A percentile compares a stretch with the other conserved stretches of the same genome.
These are phyloP conservation scores for Aspergillus arachidicola DNA, from an alignment of 2,329 filamentous ascomycete species.

Conservation along the genomic window DNA sequence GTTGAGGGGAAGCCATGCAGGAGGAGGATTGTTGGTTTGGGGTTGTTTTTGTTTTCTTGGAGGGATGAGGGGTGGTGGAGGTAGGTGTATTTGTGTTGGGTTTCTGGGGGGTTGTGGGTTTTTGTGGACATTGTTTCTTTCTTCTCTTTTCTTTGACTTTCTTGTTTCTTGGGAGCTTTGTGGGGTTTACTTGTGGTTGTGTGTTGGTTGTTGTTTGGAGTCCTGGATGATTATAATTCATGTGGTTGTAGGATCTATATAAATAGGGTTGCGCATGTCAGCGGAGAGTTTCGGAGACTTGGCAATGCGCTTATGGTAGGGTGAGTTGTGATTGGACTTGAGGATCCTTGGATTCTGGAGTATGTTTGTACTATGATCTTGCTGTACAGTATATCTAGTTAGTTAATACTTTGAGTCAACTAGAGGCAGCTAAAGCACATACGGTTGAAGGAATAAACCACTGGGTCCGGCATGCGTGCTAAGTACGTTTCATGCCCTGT, in stretches of 20 bases:
- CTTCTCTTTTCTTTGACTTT: not conserved
- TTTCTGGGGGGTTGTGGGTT: slow-evolving; percentile 17
- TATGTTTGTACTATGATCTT: not conserved
- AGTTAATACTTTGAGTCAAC: not conserved
- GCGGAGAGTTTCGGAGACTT: slow-evolving; percentile 4
- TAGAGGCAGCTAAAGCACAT: not conserved
- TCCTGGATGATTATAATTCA: not conserved
- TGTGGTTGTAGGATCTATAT: not conserved
- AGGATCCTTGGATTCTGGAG: not conserved
- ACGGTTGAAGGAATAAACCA: no score
- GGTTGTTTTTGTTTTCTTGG: not conserved
- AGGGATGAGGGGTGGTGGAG: slow-evolving; percentile 23
- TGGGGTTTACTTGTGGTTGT: not conserved
- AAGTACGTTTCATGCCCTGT: not conserved
- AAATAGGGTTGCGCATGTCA: not conserved
- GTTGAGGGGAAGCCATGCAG: slow-evolving; percentile 55
- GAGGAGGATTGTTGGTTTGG: slow-evolving; percentile 45
- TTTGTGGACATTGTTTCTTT: slow-evolving; percentile 8
- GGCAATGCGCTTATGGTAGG: not conserved
- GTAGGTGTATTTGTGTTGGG: slow-evolving; percentile 31
- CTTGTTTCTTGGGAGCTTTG: no score
- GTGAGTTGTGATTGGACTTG: not conserved
- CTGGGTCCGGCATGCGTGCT: not conserved
- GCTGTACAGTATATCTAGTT: not conserved
- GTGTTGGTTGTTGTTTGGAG: not conserved